A percentile compares a stretch with the other conserved stretches of the same genome.
Evolutionary conservation across 192 early-diverging fungal species (phyloP).

Genomic region (Gryganskiella cystojenkinii): DNA sequence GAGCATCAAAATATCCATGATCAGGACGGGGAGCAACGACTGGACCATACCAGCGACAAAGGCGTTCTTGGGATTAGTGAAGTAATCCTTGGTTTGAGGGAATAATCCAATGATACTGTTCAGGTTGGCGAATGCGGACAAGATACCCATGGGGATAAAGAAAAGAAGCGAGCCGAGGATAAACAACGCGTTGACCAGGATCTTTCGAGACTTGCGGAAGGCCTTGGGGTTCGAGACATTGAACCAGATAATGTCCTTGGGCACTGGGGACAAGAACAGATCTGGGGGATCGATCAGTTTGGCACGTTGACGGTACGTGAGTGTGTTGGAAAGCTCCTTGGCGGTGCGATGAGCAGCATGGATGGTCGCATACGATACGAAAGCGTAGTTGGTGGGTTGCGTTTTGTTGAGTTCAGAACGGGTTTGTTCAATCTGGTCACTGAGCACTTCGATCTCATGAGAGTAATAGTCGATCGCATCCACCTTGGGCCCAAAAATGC

Average conservation of each 20-base stretch:
- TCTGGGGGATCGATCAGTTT: slow-evolving; percentile 48
- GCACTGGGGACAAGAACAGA: slow-evolving; percentile 70
- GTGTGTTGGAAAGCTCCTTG: slow-evolving; percentile 47
- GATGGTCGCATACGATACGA: slow-evolving; percentile 73
- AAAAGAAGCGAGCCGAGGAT: slow-evolving; percentile 69
- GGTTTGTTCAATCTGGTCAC: slow-evolving; percentile 62
- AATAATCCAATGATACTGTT: slow-evolving; percentile 66
- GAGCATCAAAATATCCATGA: slow-evolving; percentile 74
- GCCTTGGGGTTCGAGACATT: slow-evolving; percentile 69
- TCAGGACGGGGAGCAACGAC: slow-evolving; percentile 72
- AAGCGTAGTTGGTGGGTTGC: slow-evolving; percentile 73
- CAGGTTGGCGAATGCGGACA: slow-evolving; percentile 70
- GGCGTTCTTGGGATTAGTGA: slow-evolving; percentile 61
- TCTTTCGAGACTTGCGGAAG: slow-evolving; percentile 53
- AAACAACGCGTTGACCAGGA: slow-evolving; percentile 60
- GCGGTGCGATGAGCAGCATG: slow-evolving; percentile 57
- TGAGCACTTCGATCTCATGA: slow-evolving; percentile 65
- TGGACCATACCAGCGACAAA: slow-evolving; percentile 70
- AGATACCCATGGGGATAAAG: slow-evolving; percentile 71
- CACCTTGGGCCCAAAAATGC: slow-evolving; percentile 59
- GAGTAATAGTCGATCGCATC: slow-evolving; percentile 82
- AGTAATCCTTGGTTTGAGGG: slow-evolving; percentile 55
- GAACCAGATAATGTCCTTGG: slow-evolving; percentile 82
- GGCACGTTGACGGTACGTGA: slow-evolving; percentile 12
- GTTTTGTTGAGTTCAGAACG: slow-evolving; percentile 59